Evolutionary conservation across 2,329 filamentous ascomycete species (phyloP), one percentile per base, ranked within the genome.

Genomic region (Colletotrichum viniferum): DNA sequence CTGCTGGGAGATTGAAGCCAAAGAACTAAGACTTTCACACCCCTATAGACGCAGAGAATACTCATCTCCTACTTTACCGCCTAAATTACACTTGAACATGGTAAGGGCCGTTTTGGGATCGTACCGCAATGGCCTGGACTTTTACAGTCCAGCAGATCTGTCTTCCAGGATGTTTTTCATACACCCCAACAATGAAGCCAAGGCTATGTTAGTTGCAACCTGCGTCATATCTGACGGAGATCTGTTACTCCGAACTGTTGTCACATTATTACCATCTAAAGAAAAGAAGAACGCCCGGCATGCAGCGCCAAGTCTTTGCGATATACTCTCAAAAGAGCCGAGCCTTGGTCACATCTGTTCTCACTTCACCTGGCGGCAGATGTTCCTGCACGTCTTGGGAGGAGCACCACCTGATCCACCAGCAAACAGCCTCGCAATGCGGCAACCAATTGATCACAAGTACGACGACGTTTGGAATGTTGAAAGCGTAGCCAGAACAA

Each of bases 281-380:
- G 0, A 12, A 0, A 48, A 48, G 38, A 0, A 12, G 1, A 48
- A 48, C 0, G 9, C 0, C 18, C 9, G 18, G 0, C 3, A 3
- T 12, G 38, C 18, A 48, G 38, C 0, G 0, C 38, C 0, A n/a
- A 1, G 0, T 0, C 38, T 43, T 43, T 43, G 0, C 0, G 38
- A 3, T 6, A 6, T 43, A 10, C 0, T 43, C 38, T 0, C 0
- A 43, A 12, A 43, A 0, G 38, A 43, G 0, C 18, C 18, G 0
- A n/a, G 38, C 38, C 38, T 48, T 48, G 0, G 5, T 48, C 9
- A n/a, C 0, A 0, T 48, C 18, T 48, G 38, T 48, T 0, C 38
- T 0, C 38, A 43, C 5, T 0, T 43, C 5, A 43, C 0, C 0
- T 43, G 18, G 38, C 3, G 38, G 1, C 1, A 43, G 38, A 48